Conservation (phyloP, 768 basidiomycete genomes). For the Strobilomyces echinocephalus region DNA sequence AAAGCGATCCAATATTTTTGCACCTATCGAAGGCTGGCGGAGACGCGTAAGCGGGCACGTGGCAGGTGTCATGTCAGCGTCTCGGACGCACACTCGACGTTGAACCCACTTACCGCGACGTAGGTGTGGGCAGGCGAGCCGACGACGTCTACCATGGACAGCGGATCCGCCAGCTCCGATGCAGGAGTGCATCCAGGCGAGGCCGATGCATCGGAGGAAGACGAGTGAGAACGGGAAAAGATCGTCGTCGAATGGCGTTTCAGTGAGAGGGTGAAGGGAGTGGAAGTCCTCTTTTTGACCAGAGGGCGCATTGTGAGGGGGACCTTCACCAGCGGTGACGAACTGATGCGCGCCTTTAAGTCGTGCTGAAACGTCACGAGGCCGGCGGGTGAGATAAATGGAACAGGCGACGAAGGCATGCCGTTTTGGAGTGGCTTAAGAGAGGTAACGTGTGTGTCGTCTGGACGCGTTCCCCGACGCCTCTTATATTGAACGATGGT, state of each 20-base stretch:
- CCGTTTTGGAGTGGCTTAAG: conserved; percentile 10
- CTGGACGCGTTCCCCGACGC: not conserved
- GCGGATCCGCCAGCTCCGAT: conserved; percentile 22
- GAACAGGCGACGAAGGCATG: conserved; percentile 26
- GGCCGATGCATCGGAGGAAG: conserved; percentile 10
- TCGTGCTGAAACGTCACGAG: conserved; percentile 27
- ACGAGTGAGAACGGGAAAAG: conserved; percentile 19
- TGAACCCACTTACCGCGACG: conserved; percentile 13
- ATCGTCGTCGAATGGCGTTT: conserved; percentile 26
- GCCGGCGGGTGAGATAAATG: conserved; percentile 25
- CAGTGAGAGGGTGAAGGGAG: conserved; percentile 15
- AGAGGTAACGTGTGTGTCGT: conserved; percentile 18
- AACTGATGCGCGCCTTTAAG: conserved; percentile 28
- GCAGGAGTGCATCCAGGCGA: conserved; percentile 13
- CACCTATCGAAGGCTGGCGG: conserved; percentile 23
- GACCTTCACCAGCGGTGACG: conserved; percentile 24
- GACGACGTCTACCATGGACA: conserved; percentile 7
- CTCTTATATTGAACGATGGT: conserved; percentile 20
- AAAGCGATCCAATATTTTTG: conserved; percentile 28
- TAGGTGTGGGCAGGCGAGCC: not conserved
- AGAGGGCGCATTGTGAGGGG: conserved; percentile 26
- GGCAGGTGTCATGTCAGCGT: conserved; percentile 9
- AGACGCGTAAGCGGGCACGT: not conserved
- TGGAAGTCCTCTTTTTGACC: conserved; percentile 26
- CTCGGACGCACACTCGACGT: not conserved